A percentile compares a stretch with the other conserved stretches of the same genome.
phyloP scores from a whole-genome alignment of 2,329 filamentous ascomycete genomes.

The Cercospora sp. region DNA sequence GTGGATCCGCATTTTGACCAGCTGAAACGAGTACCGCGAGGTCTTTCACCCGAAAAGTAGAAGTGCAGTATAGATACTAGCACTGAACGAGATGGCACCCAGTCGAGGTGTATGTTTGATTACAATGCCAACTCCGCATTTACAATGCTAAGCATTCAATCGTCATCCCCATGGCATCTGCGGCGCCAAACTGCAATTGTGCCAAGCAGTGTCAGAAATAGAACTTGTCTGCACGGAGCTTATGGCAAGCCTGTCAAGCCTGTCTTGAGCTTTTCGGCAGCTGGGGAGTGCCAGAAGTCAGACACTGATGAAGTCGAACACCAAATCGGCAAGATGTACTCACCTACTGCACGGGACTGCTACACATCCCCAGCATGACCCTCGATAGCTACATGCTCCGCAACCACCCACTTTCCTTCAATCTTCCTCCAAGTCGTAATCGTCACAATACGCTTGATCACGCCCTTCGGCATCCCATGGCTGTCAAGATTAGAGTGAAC shows the following conservation, averaged over 20 bases:
- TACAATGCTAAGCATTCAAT: not conserved
- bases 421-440: constrained; percentile 7
- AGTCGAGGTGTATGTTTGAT: constrained; percentile 20
- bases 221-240: no score
- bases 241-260: not conserved
- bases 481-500: constrained; percentile 6
- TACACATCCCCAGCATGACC: not conserved
- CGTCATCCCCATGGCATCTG: not conserved
- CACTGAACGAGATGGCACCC: constrained; percentile 23
- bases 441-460: constrained; percentile 8
- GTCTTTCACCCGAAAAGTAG: not conserved
- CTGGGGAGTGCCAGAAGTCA: not conserved
- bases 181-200: not conserved
- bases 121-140: not conserved
- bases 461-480: constrained; percentile 6
- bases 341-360: not conserved
- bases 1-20: not conserved
- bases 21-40: not conserved
- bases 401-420: constrained; percentile 8
- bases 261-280: no score
- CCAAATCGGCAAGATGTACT: not conserved
- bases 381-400: constrained; percentile 8
- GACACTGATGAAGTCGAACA: not conserved
- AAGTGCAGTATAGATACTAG: constrained; percentile 13
- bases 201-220: not conserved